Evolutionary conservation across 2,329 filamentous ascomycete species (phyloP).

Genomic region (Apiospora hydei): DNA sequence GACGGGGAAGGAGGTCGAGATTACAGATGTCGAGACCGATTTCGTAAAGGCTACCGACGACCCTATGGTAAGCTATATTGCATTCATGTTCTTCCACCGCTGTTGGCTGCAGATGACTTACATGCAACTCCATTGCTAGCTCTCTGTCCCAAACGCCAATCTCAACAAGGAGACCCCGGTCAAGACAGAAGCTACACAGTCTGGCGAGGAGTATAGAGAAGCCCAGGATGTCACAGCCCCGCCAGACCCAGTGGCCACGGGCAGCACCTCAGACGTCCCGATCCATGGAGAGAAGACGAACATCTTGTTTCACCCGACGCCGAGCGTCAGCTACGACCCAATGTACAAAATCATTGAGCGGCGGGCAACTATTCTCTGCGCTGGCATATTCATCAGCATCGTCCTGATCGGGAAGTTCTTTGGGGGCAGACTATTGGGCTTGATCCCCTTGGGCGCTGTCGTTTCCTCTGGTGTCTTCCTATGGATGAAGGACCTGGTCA

Average conservation of each 20-base stretch:
- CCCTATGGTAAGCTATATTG: constrained; percentile 58
- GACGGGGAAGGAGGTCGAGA: constrained; percentile 84
- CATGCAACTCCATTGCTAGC: constrained; percentile 46
- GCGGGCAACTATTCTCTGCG: constrained; percentile 73
- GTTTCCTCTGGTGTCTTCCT: constrained; percentile 82
- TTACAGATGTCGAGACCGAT: constrained; percentile 79
- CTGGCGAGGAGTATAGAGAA: constrained; percentile 79
- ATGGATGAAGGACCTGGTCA: constrained; percentile 88
- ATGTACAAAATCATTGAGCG: constrained; percentile 82
- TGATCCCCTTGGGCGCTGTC: constrained; percentile 76
- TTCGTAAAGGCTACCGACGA: constrained; percentile 74
- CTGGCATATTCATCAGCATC: constrained; percentile 75
- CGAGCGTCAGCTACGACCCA: constrained; percentile 86
- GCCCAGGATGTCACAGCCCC: constrained; percentile 91
- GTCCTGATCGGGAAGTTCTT: constrained; percentile 81
- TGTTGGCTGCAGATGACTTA: background rate
- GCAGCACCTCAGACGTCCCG: constrained; percentile 89
- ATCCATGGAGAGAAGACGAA: constrained; percentile 98
- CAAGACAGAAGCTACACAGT: constrained; percentile 74
- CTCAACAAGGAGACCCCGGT: constrained; percentile 77
- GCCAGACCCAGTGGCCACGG: constrained; percentile 82
- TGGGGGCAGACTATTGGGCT: constrained; percentile 77
- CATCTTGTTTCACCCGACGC: constrained; percentile 93
- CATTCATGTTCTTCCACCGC: constrained; percentile 43
- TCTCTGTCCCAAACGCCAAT: constrained; percentile 91